These are phyloP conservation scores for Pyrrhoderma noxium DNA, from an alignment of 1,284 basidiomycete genomes.

Conservation along the genomic window DNA sequence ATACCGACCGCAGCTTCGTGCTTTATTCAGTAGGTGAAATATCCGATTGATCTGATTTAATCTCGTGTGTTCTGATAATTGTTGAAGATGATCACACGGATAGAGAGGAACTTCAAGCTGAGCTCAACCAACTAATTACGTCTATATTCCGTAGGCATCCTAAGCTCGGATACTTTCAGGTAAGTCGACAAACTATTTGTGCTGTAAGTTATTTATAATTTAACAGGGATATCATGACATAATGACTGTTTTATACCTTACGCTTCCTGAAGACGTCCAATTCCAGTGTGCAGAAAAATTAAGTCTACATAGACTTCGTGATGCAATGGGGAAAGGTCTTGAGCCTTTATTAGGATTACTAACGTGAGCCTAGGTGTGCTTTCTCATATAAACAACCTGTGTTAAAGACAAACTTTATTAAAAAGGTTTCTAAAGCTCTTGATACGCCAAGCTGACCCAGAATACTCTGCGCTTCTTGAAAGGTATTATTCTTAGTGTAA, in stretches of 20 bases:
- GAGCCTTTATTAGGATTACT: slow-evolving; percentile 82
- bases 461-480: slow-evolving; percentile 63
- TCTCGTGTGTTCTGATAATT: slow-evolving; percentile 9
- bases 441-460: slow-evolving; percentile 60
- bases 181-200: slow-evolving; percentile 24
- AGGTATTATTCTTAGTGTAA: slow-evolving; percentile 33
- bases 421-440: slow-evolving; percentile 66
- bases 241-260: slow-evolving; percentile 78
- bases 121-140: slow-evolving; percentile 70
- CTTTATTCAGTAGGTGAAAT: slow-evolving; percentile 77
- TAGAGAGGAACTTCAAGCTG: slow-evolving; percentile 50
- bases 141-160: slow-evolving; percentile 68
- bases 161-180: slow-evolving; percentile 81
- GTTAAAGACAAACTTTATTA: not conserved
- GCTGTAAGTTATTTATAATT: not conserved
- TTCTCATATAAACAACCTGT: slow-evolving; percentile 4
- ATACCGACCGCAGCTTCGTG: slow-evolving; percentile 86
- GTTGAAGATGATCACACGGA: slow-evolving; percentile 26
- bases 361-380: slow-evolving; percentile 37
- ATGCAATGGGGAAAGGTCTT: slow-evolving; percentile 82
- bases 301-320: slow-evolving; percentile 76
- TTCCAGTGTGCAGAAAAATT: slow-evolving; percentile 60
- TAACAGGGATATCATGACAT: slow-evolving; percentile 88
- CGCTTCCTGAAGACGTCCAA: slow-evolving; percentile 55
- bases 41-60: slow-evolving; percentile 22